phyloP scores from a whole-genome alignment of 2,329 filamentous ascomycete species.

The Pseudogymnoascus pannorum region DNA sequence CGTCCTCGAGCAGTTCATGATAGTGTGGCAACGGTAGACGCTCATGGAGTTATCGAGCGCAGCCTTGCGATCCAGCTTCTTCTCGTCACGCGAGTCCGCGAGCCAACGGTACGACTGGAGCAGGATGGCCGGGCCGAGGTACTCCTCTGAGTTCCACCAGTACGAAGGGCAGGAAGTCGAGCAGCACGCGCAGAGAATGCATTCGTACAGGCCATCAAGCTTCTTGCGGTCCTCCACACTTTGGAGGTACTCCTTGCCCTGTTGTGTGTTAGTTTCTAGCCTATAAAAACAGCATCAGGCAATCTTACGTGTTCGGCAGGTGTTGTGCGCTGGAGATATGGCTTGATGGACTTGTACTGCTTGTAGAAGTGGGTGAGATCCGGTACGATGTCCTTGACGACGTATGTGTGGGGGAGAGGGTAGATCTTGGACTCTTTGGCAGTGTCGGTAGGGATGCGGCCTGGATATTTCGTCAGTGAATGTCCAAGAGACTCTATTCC shows the following conservation, averaged over 20 bases:
- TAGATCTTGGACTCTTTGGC: slow-evolving; percentile 85
- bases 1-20: slow-evolving; percentile 95
- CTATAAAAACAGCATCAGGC: background rate
- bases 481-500: background rate
- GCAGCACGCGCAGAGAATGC: slow-evolving; percentile 98
- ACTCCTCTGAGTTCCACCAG: slow-evolving; percentile 99
- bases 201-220: slow-evolving; percentile 97
- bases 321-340: slow-evolving; percentile 88
- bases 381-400: slow-evolving; percentile 97
- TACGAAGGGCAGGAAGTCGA: slow-evolving; percentile 98
- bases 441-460: slow-evolving; percentile 84
- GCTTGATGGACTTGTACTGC: slow-evolving; percentile 99
- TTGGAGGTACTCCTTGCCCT: slow-evolving; percentile 92
- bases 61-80: slow-evolving; percentile 77
- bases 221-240: slow-evolving; percentile 88
- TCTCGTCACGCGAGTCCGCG: slow-evolving; percentile 88
- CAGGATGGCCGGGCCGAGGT: slow-evolving; percentile 92
- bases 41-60: slow-evolving; percentile 98
- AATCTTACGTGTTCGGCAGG: slow-evolving; percentile 70
- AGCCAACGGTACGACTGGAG: slow-evolving; percentile 98
- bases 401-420: slow-evolving; percentile 95
- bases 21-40: slow-evolving; percentile 97
- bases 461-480: slow-evolving; percentile 41
- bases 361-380: slow-evolving; percentile 99
- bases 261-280: slow-evolving; percentile 14